A percentile compares a stretch with the other conserved stretches of the same genome.
Conservation (phyloP, 495 filamentous ascomycete genomes). For the Neurospora sublineolata region DNA sequence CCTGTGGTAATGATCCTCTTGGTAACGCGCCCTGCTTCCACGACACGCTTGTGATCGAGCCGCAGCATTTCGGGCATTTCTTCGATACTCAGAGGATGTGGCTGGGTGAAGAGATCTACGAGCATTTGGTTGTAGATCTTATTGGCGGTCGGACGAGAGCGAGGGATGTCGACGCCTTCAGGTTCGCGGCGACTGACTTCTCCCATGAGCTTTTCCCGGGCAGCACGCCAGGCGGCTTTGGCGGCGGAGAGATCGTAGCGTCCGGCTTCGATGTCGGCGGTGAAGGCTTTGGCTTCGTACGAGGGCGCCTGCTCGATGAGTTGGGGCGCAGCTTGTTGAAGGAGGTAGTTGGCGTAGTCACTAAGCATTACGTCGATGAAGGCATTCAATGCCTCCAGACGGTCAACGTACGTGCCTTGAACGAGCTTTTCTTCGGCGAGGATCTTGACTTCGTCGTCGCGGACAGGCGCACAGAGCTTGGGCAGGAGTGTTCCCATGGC, state of each 20-base stretch:
- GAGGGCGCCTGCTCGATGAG: constrained; percentile 69
- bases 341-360: constrained; percentile 89
- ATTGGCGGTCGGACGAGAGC: constrained; percentile 45
- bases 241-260: constrained; percentile 49
- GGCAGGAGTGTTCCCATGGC: constrained; percentile 86
- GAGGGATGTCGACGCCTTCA: constrained; percentile 46
- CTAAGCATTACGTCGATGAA: constrained; percentile 87
- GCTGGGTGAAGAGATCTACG: constrained; percentile 41
- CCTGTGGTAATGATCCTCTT: constrained; percentile 66
- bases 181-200: constrained; percentile 66
- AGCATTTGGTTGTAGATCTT: constrained; percentile 75
- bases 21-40: constrained; percentile 51
- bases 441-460: constrained; percentile 73
- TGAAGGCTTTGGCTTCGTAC: constrained; percentile 74
- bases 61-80: constrained; percentile 75
- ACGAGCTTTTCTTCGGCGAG: constrained; percentile 58
- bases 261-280: constrained; percentile 53
- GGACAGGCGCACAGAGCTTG: constrained; percentile 81
- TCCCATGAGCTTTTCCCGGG: constrained; percentile 54
- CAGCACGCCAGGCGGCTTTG: constrained; percentile 58
- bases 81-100: constrained; percentile 39
- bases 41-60: constrained; percentile 63
- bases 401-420: constrained; percentile 69
- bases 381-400: constrained; percentile 69
- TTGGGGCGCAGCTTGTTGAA: constrained; percentile 66